Percentiles rank a stretch among this genome's conserved stretches.
These are phyloP conservation scores for Hydnomerulius pinastri DNA, from an alignment of 768 basidiomycete species.

Conservation along the genomic window DNA sequence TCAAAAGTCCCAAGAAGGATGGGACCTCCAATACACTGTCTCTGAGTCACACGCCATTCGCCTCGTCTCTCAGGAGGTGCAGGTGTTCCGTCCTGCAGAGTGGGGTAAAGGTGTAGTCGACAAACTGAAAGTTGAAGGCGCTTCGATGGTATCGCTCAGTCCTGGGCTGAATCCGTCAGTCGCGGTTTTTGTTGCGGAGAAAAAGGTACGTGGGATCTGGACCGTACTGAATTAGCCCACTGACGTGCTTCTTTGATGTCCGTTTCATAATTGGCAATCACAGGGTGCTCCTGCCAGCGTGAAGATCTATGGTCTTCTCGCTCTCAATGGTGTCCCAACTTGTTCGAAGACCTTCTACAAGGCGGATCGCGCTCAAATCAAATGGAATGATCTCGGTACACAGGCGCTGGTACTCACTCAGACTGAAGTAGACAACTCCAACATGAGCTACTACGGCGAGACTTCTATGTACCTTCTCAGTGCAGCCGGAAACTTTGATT, in stretches of 20 bases:
- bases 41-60: slow-evolving; percentile 86
- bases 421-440: slow-evolving; percentile 95
- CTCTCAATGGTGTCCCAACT: slow-evolving; percentile 63
- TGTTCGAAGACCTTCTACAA: slow-evolving; percentile 95
- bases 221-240: not conserved
- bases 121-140: slow-evolving; percentile 82
- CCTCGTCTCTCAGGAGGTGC: slow-evolving; percentile 78
- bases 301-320: slow-evolving; percentile 75
- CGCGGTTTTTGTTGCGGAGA: slow-evolving; percentile 93
- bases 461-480: slow-evolving; percentile 92
- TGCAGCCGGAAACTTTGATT: slow-evolving; percentile 92
- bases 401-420: slow-evolving; percentile 90
- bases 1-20: slow-evolving; percentile 89
- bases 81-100: slow-evolving; percentile 79
- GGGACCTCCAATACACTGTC: slow-evolving; percentile 90
- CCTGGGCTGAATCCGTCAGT: slow-evolving; percentile 85
- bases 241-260: not conserved
- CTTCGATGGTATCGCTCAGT: slow-evolving; percentile 74
- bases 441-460: slow-evolving; percentile 98
- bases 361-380: slow-evolving; percentile 89
- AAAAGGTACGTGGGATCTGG: slow-evolving; percentile 61
- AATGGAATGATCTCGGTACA: slow-evolving; percentile 95
- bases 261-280: slow-evolving; percentile 1
- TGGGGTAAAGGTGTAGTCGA: slow-evolving; percentile 80
- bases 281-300: slow-evolving; percentile 88